Base-by-base conservation (phyloP, 2,329 filamentous ascomycete genomes). In the Exophiala alcalophila region DNA sequence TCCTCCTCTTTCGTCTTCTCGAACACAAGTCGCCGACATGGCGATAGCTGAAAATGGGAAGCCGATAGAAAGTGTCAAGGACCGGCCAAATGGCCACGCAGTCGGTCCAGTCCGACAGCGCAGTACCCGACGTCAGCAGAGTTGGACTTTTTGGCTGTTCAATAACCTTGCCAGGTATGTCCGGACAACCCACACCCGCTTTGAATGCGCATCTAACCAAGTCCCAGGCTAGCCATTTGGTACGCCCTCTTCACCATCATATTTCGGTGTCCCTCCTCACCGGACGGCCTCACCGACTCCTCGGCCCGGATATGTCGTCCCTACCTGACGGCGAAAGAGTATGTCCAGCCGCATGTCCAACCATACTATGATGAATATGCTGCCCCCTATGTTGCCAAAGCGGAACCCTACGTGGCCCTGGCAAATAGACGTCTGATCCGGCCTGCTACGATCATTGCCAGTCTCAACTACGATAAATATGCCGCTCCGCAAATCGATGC, bases 351-450 rank as follows among this genome's bases (percentile, higher is more conserved):
- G 3, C 83, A 91, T 63, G 59, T 94, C 21, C 74, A 83, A 56
- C 91, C 90, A 2, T 94, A 94, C 67, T 97, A 96, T 65, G 71
- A 91, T 54, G 65, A 78, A 44, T 94, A 96, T 59, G 83, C 86
- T 16, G 84, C 83, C 4, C 86, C 88, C 2, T 92, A 96, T 60
- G 79, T 95, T 49, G 77, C 90, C 25, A 69, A 79, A 35, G 83
- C 78, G 24, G 80, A 78, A 47, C 91, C 91, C 1, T 95, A 97
- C 66, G 65, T 75, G 40, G 67, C 75, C 14, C 62, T 69, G 15
- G 65, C 78, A 52, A 76, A 81, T 54, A 68, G 73, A 34, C 66
- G 73, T 29, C 70, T 94, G 34, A 78, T 92, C 58, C 69, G 74
- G 3, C 92, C 92, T 0, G 74, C 79, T 3, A 76, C 80, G 43